Evolutionary conservation across 2,329 filamentous ascomycete genomes (phyloP).

Genomic region (Sarocladium oryzae): DNA sequence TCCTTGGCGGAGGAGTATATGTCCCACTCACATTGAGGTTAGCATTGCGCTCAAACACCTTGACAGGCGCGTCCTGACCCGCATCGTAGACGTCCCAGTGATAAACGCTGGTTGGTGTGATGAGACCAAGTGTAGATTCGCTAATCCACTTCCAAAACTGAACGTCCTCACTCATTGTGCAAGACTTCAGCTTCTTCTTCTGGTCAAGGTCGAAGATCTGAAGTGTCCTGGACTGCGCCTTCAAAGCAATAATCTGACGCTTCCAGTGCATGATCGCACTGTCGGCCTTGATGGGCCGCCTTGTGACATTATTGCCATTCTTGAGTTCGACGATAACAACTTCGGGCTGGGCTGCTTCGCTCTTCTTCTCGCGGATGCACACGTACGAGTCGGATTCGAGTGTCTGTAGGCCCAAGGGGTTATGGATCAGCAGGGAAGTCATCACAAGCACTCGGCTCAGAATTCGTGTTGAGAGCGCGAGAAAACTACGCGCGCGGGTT

Average conservation of each 20-base stretch:
- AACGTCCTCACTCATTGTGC: conserved; percentile 94
- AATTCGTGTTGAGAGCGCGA: conserved; percentile 10
- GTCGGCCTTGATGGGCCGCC: conserved; percentile 95
- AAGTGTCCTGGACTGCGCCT: conserved; percentile 86
- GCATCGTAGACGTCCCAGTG: conserved; percentile 97
- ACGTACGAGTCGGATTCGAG: conserved; percentile 96
- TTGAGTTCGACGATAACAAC: conserved; percentile 98
- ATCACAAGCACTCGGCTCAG: conserved; percentile 1
- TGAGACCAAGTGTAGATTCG: conserved; percentile 78
- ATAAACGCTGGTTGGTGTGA: conserved; percentile 86
- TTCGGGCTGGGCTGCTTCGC: conserved; percentile 76
- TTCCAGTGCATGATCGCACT: conserved; percentile 99
- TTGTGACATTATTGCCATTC: conserved; percentile 92
- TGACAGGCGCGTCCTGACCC: conserved; percentile 69
- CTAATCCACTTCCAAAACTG: conserved; percentile 99
- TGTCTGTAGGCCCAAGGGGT: conserved; percentile 52
- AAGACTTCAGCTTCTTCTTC: conserved; percentile 95
- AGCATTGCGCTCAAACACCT: conserved; percentile 90
- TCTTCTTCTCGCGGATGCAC: conserved; percentile 92
- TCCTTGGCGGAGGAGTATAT: no score
- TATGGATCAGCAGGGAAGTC: conserved; percentile 1
- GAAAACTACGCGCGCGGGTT: conserved; percentile 10
- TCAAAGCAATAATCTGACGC: conserved; percentile 91
- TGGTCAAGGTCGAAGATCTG: conserved; percentile 94
- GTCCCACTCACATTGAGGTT: conserved; percentile 76